Evolutionary conservation across 2,329 filamentous ascomycete species (phyloP).

Genomic region (Penicillium aurantiogriseum): DNA sequence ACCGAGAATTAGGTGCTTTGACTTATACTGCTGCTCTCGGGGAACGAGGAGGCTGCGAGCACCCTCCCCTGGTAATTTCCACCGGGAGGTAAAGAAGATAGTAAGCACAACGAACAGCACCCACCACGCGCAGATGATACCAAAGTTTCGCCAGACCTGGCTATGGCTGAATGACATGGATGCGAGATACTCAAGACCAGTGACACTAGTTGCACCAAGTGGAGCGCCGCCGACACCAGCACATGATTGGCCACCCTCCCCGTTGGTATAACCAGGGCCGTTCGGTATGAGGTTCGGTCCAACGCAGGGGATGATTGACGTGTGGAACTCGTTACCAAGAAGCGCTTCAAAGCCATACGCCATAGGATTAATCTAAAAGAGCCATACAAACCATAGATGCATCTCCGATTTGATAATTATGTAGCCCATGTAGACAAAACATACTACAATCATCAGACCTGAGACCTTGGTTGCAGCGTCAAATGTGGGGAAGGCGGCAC

Average conservation of each 20-base stretch:
- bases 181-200: not conserved
- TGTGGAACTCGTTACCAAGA: not conserved
- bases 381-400: not conserved
- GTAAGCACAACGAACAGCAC: not conserved
- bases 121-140: not conserved
- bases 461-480: not conserved
- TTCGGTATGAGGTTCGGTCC: not conserved
- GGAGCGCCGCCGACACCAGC: not conserved
- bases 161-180: not conserved
- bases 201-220: not conserved
- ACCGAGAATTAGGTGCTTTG: too few species aligned
- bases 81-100: not conserved
- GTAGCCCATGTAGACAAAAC: not conserved
- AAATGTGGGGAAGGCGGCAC: not conserved
- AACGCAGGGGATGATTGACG: not conserved
- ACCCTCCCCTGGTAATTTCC: not conserved
- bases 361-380: not conserved
- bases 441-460: not conserved
- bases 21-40: not conserved
- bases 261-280: not conserved
- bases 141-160: not conserved
- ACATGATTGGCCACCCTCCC: not conserved
- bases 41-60: not conserved
- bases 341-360: not conserved
- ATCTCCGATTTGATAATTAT: not conserved